Conservation (phyloP, 148 eudicot genomes). For the Fagopyrum homotropicum region DNA sequence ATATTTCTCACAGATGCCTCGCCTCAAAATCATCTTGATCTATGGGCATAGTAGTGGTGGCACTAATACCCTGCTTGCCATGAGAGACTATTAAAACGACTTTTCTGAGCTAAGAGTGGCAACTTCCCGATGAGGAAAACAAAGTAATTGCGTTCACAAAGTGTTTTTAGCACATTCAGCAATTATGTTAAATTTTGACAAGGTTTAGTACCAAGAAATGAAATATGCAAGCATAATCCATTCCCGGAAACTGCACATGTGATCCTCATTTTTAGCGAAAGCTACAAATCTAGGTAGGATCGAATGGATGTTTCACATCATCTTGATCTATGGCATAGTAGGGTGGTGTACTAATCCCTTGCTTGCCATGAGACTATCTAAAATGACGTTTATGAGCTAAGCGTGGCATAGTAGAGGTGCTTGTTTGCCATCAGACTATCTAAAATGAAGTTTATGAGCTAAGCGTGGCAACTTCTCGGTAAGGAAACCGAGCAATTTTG, state of each 20-base stretch:
- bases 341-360: not conserved
- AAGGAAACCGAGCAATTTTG: not conserved
- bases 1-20: not conserved
- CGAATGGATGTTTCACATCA: no score
- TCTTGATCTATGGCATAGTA: no score
- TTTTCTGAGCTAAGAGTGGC: not conserved
- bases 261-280: not conserved
- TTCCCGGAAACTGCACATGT: not conserved
- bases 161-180: not conserved
- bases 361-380: not conserved
- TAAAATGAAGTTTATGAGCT: not conserved
- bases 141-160: not conserved
- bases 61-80: not conserved
- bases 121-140: not conserved
- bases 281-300: no score
- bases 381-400: not conserved
- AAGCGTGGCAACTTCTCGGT: not conserved
- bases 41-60: not conserved
- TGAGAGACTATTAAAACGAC: not conserved
- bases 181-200: slow-evolving; percentile 2
- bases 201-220: not conserved
- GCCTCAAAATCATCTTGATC: not conserved
- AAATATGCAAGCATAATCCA: not conserved
- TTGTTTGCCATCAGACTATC: not conserved
- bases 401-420: not conserved